A percentile compares a stretch with the other conserved stretches of the same genome.
These are phyloP conservation scores for Bidens hawaiensis DNA, from an alignment of 140 eudicot species.

Conservation along the genomic window DNA sequence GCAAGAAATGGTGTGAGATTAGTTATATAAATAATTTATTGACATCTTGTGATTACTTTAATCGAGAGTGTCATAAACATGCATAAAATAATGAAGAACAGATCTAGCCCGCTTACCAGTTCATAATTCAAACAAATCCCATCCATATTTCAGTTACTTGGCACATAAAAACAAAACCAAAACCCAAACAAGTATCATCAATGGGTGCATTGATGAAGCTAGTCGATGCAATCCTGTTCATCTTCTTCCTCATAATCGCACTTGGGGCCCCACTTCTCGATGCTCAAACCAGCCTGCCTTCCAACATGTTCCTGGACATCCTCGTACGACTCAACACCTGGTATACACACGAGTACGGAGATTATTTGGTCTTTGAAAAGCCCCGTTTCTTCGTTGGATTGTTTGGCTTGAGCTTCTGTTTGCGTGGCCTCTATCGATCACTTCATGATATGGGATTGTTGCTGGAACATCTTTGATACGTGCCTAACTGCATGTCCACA, in stretches of 20 bases:
- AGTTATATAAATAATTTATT: too few species aligned
- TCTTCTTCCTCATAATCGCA: constrained; percentile 45
- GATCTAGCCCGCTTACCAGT: too few species aligned
- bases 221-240: constrained; percentile 41
- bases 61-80: too few species aligned
- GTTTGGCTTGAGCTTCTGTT: constrained; percentile 66
- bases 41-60: too few species aligned
- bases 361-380: constrained; percentile 54
- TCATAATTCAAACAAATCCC: too few species aligned
- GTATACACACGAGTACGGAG: constrained; percentile 45
- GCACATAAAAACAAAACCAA: too few species aligned
- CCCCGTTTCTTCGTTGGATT: constrained; percentile 76
- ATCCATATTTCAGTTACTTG: too few species aligned
- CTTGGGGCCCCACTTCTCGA: constrained; percentile 62
- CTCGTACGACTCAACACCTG: constrained; percentile 45
- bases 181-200: not conserved
- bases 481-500: too few species aligned
- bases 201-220: constrained; percentile 21
- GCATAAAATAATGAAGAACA: too few species aligned
- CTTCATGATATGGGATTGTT: constrained; percentile 46
- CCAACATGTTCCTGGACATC: constrained; percentile 34
- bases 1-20: too few species aligned
- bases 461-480: too few species aligned
- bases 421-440: constrained; percentile 68
- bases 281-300: constrained; percentile 50